Percentiles rank a stretch among this genome's conserved stretches.
These are phyloP conservation scores for Phytophthora sojae DNA, from an alignment of 352 stramenopile species.

Conservation along the genomic window DNA sequence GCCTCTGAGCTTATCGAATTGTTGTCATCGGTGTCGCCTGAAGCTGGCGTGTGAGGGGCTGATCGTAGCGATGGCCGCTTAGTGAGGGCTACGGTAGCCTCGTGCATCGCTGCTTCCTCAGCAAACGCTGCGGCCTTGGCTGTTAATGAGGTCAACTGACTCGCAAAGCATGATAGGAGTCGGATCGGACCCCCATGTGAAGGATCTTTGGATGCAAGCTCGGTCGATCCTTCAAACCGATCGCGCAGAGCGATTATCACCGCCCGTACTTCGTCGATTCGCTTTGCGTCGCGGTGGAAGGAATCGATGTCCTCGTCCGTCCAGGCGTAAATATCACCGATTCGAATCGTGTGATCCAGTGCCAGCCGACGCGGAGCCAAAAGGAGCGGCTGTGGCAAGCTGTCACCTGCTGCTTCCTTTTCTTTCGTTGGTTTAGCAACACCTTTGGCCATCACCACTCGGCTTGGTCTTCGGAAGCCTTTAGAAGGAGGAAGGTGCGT, in stretches of 20 bases:
- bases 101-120: slow-evolving; percentile 56
- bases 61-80: slow-evolving; percentile 45
- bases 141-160: slow-evolving; percentile 29
- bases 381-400: not conserved
- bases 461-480: slow-evolving; percentile 18
- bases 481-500: not conserved
- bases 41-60: not conserved
- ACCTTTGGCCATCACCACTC: slow-evolving; percentile 1
- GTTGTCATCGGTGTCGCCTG: not conserved
- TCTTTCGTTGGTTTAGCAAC: not conserved
- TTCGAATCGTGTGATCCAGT: slow-evolving; percentile 3
- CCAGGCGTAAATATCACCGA: slow-evolving; percentile 55
- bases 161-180: slow-evolving; percentile 12
- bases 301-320: slow-evolving; percentile 56
- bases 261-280: slow-evolving; percentile 50
- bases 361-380: not conserved
- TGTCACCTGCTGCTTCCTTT: not conserved
- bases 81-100: slow-evolving; percentile 53
- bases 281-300: slow-evolving; percentile 53
- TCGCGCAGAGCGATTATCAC: slow-evolving; percentile 41
- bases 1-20: not conserved
- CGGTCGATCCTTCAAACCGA: slow-evolving; percentile 30
- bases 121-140: slow-evolving; percentile 31
- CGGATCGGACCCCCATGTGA: slow-evolving; percentile 6
- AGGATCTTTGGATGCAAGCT: slow-evolving; percentile 8